phyloP scores from a whole-genome alignment of 2,329 filamentous ascomycete genomes.

The Massarina eburnea region DNA sequence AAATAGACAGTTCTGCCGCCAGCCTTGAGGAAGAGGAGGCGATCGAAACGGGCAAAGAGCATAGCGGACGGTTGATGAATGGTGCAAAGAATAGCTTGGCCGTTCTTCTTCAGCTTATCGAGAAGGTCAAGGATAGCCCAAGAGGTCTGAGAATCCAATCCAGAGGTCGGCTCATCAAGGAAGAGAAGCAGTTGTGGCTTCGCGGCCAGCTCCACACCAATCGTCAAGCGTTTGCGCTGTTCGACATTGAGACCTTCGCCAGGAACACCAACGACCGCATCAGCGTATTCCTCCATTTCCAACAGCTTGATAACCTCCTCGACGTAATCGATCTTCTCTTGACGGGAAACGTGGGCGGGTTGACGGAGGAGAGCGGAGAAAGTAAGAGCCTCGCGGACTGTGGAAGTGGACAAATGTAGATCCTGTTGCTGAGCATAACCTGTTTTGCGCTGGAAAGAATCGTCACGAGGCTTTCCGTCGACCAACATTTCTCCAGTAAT shows the following conservation, averaged over 20 bases:
- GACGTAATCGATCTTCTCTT: slow-evolving; percentile 84
- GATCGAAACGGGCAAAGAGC: slow-evolving; percentile 88
- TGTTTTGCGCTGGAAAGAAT: slow-evolving; percentile 86
- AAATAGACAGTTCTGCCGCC: slow-evolving; percentile 82
- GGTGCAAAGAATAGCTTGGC: slow-evolving; percentile 86
- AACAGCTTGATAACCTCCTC: slow-evolving; percentile 88
- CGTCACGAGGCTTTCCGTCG: slow-evolving; percentile 71
- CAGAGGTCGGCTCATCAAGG: slow-evolving; percentile 92
- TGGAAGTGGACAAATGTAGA: slow-evolving; percentile 80
- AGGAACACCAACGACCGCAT: slow-evolving; percentile 86
- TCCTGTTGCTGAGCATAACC: slow-evolving; percentile 94
- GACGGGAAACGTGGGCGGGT: slow-evolving; percentile 68
- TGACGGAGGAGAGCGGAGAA: slow-evolving; percentile 88
- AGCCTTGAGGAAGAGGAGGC: slow-evolving; percentile 74
- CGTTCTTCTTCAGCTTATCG: slow-evolving; percentile 84
- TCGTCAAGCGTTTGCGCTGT: slow-evolving; percentile 77
- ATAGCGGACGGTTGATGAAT: slow-evolving; percentile 97
- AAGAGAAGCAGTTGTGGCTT: slow-evolving; percentile 87
- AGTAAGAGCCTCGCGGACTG: slow-evolving; percentile 82
- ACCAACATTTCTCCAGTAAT: slow-evolving; percentile 87
- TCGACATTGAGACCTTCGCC: slow-evolving; percentile 74
- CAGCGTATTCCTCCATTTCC: slow-evolving; percentile 87
- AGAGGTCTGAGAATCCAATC: slow-evolving; percentile 88
- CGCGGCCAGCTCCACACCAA: slow-evolving; percentile 92
- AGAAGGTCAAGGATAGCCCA: slow-evolving; percentile 89